phyloP scores from a whole-genome alignment of 306 rosid species.

The Biancaea sappan region DNA sequence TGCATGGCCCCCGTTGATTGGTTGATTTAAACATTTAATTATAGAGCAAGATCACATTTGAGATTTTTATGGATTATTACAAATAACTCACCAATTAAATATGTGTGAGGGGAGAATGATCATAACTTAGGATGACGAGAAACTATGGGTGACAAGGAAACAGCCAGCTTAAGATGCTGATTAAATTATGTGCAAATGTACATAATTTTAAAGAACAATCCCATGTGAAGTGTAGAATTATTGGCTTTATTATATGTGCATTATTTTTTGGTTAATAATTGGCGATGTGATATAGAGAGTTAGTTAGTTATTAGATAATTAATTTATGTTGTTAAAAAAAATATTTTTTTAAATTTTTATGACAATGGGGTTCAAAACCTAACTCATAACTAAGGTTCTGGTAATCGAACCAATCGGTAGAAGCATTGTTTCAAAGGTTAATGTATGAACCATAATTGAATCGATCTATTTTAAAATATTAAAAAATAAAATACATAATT shows the following conservation, averaged over 20 bases:
- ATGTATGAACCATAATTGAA: no score
- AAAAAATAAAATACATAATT: no score
- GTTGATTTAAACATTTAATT: not conserved
- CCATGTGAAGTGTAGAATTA: conserved; percentile 32
- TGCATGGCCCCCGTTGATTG: not conserved
- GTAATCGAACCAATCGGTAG: no score
- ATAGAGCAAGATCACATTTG: conserved; percentile 35
- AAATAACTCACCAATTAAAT: conserved; percentile 11
- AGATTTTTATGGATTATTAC: conserved; percentile 34
- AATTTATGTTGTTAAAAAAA: not conserved
- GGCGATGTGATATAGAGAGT: not conserved
- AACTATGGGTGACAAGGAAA: conserved; percentile 21
- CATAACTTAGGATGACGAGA: not conserved
- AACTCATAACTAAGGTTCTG: no score
- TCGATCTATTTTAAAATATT: no score
- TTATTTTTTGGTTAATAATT: not conserved
- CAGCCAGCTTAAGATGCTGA: not conserved
- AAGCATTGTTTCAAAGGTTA: no score
- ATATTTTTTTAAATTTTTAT: no score
- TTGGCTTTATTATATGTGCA: not conserved
- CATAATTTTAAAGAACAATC: conserved; percentile 7
- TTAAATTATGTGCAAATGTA: not conserved
- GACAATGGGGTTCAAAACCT: no score
- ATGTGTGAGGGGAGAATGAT: conserved; percentile 28
- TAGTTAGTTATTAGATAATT: not conserved